Conservation (phyloP, 805 yeast species). For the Candida ponderosae region DNA sequence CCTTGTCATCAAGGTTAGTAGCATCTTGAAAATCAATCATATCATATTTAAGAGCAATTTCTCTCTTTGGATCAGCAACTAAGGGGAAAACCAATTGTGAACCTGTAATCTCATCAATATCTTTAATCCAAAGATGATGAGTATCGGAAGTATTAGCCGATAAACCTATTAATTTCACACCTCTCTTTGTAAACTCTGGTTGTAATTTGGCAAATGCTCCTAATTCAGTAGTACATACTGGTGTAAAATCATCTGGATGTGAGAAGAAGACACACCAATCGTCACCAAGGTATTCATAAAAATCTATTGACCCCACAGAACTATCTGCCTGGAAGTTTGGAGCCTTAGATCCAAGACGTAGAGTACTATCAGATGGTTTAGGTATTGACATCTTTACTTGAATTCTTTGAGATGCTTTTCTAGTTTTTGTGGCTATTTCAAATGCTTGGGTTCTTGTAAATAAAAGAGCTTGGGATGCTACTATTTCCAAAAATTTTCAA, state of each 20-base stretch:
- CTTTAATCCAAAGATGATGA: slow-evolving; percentile 63
- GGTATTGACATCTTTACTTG: slow-evolving; percentile 29
- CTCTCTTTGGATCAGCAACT: slow-evolving; percentile 56
- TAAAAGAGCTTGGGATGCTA: too few relatives aligned
- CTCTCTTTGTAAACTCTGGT: slow-evolving; percentile 60
- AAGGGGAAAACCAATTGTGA: slow-evolving; percentile 54
- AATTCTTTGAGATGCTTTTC: not conserved
- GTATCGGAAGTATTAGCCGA: slow-evolving; percentile 57
- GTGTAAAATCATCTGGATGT: slow-evolving; percentile 75
- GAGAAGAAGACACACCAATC: slow-evolving; percentile 64
- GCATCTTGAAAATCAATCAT: slow-evolving; percentile 70
- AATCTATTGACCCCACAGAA: slow-evolving; percentile 53
- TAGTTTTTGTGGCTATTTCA: too few relatives aligned
- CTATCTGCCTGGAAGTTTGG: slow-evolving; percentile 63
- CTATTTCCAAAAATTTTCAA: too few relatives aligned
- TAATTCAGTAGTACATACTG: slow-evolving; percentile 72
- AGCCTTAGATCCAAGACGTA: slow-evolving; percentile 54
- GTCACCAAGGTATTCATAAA: slow-evolving; percentile 55
- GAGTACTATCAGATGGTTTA: slow-evolving; percentile 28
- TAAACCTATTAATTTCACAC: slow-evolving; percentile 59
- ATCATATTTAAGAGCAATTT: slow-evolving; percentile 54
- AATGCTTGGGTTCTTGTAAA: too few relatives aligned
- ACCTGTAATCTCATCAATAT: slow-evolving; percentile 62
- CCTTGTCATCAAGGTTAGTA: slow-evolving; percentile 55
- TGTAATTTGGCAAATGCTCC: slow-evolving; percentile 70